phyloP scores from a whole-genome alignment of 768 basidiomycete genomes.

The Suillus fuscotomentosus region DNA sequence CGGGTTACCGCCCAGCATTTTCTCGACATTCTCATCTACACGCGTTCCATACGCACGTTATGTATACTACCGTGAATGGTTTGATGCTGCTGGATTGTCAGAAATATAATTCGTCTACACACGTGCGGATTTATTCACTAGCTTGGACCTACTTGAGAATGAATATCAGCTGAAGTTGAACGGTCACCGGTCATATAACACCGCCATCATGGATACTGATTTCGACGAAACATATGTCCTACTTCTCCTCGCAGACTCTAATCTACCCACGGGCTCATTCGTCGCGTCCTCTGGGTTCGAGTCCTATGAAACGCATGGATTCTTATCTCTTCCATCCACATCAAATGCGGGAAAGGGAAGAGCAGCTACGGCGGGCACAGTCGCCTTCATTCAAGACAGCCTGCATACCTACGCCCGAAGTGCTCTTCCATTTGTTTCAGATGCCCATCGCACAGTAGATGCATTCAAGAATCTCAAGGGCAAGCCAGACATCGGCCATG shows the following conservation, averaged over 20 bases:
- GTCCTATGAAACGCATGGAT: conserved; percentile 86
- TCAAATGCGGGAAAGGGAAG: conserved; percentile 7
- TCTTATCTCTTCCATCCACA: conserved; percentile 38
- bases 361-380: conserved; percentile 30
- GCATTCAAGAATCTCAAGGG: conserved; percentile 9
- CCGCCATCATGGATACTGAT: conserved; percentile 29
- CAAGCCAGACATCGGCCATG: conserved; percentile 1
- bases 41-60: conserved; percentile 6
- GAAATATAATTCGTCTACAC: conserved; percentile 1
- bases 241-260: conserved; percentile 84
- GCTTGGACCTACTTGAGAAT: background rate
- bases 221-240: conserved; percentile 65
- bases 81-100: conserved; percentile 15
- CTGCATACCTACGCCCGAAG: conserved; percentile 75
- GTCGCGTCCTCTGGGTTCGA: conserved; percentile 94
- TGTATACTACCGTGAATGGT: conserved; percentile 15
- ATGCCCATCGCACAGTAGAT: conserved; percentile 53
- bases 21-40: conserved; percentile 7
- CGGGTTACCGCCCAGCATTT: conserved; percentile 10
- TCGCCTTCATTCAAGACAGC: conserved; percentile 68
- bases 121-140: background rate
- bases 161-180: too few relatives aligned
- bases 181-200: background rate
- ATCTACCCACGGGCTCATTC: conserved; percentile 96
- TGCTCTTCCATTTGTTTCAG: conserved; percentile 77